Evolutionary conservation across 495 filamentous ascomycete genomes (phyloP), one percentile per base, ranked within the genome.

Genomic region (Neurospora tetraspora): DNA sequence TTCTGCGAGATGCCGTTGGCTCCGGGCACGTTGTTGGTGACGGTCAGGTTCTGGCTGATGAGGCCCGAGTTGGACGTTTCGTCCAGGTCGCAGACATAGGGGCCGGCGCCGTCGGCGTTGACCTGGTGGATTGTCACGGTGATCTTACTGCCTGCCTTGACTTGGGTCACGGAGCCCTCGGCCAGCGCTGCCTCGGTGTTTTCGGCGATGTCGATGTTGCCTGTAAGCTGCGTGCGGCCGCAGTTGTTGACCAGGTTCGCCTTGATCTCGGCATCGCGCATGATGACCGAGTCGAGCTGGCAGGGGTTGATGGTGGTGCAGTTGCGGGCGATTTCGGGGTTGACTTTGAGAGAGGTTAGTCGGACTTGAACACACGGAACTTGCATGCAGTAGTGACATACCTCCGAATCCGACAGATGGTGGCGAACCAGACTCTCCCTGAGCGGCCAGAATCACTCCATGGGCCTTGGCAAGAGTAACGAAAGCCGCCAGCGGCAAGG

Each of bases 51-150:
- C 61, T 82, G 77, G 12, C 75, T 78, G 53, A 83, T 81, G 65
- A 83, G 69, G 69, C 82, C 84, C 38, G 81, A 78, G 78, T 86
- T 86, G 69, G 80, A 80, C 4, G 80, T 81, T 71, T 83, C 80
- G 71, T 85, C 83, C 8, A 86, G 65, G 65, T 86, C 84, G 73
- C 86, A 88, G 2, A 79, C 76, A 74, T 86, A 88, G 3, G 86
- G 86, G 0, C 86, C 86, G 20, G 86, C 86, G 37, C 86, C 86
- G 74, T 88, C 86, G 27, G 83, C 85, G 72, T 88, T 88, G 71
- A 88, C 85, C 72, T 88, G 86, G 73, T 87, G 82, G 42, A 88
- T 80, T 16, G 83, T 86, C 31, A 85, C 82, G 0, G 75, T 79
- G 6, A 86, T 68, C 23, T 80, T 68, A 12, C 76, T 78, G 68